Evolutionary conservation across 192 early-diverging fungal species (phyloP).

Genomic region (Backusella parvicylindrica): DNA sequence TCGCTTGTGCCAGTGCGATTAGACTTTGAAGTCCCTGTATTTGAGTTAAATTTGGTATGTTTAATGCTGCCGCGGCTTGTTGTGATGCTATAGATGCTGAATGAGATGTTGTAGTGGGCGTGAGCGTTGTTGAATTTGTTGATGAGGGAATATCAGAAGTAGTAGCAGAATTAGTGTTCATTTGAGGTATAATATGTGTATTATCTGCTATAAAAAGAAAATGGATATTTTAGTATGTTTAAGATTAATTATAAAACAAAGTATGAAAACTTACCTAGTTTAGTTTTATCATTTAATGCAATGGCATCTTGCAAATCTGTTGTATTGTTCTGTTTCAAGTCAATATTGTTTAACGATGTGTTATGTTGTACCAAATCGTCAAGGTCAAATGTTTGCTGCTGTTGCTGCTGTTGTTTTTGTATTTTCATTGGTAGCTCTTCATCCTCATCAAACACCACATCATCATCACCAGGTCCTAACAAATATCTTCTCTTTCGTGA

Average conservation of each 20-base stretch:
- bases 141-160: no score
- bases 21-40: constrained; percentile 13
- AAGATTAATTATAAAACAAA: no score
- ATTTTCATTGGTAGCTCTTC: constrained; percentile 1
- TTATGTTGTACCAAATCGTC: not conserved
- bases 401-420: not conserved
- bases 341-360: not conserved
- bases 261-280: not conserved
- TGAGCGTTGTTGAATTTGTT: not conserved
- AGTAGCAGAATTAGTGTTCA: not conserved
- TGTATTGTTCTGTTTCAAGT: not conserved
- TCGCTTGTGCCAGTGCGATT: constrained; percentile 20
- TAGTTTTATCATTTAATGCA: constrained; percentile 23
- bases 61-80: not conserved
- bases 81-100: not conserved
- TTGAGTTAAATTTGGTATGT: constrained; percentile 9
- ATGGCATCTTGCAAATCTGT: constrained; percentile 18
- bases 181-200: not conserved
- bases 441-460: not conserved
- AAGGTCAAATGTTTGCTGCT: not conserved
- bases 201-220: not conserved
- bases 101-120: not conserved
- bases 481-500: constrained; percentile 48
- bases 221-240: no score
- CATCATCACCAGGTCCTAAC: constrained; percentile 32